phyloP scores from a whole-genome alignment of 345 rosid species.

The Mallotus nudiflorus region DNA sequence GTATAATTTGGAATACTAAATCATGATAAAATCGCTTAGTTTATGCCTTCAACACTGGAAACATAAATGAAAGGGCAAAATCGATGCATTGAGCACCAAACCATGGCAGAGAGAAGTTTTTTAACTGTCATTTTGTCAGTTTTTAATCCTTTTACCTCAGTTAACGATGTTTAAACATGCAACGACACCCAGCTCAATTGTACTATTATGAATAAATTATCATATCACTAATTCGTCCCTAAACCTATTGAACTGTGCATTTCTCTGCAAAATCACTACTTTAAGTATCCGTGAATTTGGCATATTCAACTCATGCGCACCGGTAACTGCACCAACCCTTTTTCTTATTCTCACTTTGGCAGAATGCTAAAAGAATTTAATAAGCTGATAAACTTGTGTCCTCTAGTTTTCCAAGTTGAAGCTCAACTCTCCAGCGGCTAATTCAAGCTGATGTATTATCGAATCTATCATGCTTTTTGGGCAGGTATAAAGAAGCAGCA shows the following conservation, averaged over 20 bases:
- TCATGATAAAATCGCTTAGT: not conserved
- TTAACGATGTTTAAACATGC: not conserved
- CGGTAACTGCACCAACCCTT: not conserved
- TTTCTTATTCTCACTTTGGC: not conserved
- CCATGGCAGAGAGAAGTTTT: not conserved
- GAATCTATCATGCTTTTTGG: too few species aligned
- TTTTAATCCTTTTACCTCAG: not conserved
- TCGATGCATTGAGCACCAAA: conserved; percentile 13
- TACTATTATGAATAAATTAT: not conserved
- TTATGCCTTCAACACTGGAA: not conserved
- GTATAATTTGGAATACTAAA: too few species aligned
- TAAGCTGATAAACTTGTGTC: too few species aligned
- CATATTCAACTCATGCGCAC: conserved; percentile 20
- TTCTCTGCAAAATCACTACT: not conserved
- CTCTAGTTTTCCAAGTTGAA: not conserved
- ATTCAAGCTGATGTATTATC: too few species aligned
- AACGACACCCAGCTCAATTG: conserved; percentile 8
- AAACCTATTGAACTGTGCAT: conserved; percentile 1
- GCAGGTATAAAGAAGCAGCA: conserved; percentile 20
- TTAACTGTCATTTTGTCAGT: not conserved
- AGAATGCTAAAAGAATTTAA: not conserved
- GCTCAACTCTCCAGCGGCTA: not conserved
- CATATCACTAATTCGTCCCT: not conserved
- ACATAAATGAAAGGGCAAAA: not conserved
- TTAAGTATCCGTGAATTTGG: not conserved